A percentile compares a stretch with the other conserved stretches of the same genome.
Evolutionary conservation across 2,329 filamentous ascomycete genomes (phyloP).

Genomic region (Fusarium sacchari): DNA sequence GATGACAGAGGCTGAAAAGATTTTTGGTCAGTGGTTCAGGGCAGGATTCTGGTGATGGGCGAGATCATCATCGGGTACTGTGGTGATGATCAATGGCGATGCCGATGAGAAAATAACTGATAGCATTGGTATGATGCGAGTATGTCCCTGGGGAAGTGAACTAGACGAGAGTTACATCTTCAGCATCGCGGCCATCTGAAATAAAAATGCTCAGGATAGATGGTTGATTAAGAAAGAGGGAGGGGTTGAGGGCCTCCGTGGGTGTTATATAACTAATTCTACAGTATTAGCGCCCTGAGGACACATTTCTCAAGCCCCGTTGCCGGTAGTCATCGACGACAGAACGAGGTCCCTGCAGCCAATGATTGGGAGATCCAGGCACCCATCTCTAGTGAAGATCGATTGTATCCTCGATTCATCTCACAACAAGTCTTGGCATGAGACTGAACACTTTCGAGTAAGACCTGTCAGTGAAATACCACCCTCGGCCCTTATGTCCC

Average conservation of each 20-base stretch:
- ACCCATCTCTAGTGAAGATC: neutral
- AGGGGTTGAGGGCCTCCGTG: accelerated
- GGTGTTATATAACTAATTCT: neutral
- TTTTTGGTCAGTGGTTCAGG: neutral
- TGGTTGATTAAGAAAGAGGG: neutral
- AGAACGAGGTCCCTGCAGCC: neutral
- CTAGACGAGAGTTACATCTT: accelerated
- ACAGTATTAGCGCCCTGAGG: neutral
- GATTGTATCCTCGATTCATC: neutral
- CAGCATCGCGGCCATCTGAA: neutral
- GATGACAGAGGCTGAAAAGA: neutral
- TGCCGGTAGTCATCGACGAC: neutral
- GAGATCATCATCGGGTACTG: too few species aligned
- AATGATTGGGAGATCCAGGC: neutral
- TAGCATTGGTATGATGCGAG: accelerated
- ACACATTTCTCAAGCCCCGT: neutral
- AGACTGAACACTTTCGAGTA: accelerated
- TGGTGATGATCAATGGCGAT: neutral
- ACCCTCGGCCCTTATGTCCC: accelerated
- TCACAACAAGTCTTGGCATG: neutral
- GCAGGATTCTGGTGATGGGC: neutral
- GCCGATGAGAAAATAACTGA: neutral
- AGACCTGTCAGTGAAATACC: neutral
- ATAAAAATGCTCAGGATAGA: accelerated
- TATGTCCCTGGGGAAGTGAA: accelerated